Base-by-base conservation (phyloP, 208 protist genomes). In the Giardia muris region DNA sequence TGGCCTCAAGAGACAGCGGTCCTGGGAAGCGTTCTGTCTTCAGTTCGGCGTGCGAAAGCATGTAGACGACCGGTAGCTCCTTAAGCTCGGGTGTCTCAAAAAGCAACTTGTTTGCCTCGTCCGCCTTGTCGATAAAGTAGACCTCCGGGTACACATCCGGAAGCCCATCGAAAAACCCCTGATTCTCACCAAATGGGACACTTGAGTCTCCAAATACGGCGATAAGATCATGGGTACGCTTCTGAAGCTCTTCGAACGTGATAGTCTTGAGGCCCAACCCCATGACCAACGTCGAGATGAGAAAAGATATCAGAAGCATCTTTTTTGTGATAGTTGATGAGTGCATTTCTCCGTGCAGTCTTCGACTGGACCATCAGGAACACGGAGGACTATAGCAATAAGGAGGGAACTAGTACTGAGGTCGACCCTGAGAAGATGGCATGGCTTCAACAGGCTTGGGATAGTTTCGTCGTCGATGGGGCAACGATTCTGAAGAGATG, bases 371-470 rank as follows among this genome's bases (percentile, higher is more conserved):
- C 57, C 57, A 76, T 76, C 19, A 30, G 30, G 57, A 76, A 76
- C 57, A 76, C 57, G 57, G 30, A 10, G 30, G 57, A 76, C 30
- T 76, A 76, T 30, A 30, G 57, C 10, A 39, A 10, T 43, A 43
- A 89, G 4, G 39, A 22, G 4, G 19, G 39, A 43, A 45, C 19
- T 43, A n/a, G n/a, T n/a, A n/a, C n/a, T n/a, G n/a, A n/a, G n/a
- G 19, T 45, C 86, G 86, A 89, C 86, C 86, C 4, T 4, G 86
- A 89, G 4, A 89, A 89, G 86, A 4, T 89, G 19, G 19, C n/a
- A 43, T 89, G 86, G 86, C 86, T 89, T 45, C 86, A 43, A 45
- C n/a, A 4, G 39, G 86, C 86, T 43, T 89, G 86, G 86, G 86
- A 89, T 3, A 45, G 3, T 43, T 43, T 89, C 45, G 4, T 45